Evolutionary conservation across 495 filamentous ascomycete genomes (phyloP), one percentile per base, ranked within the genome.

Genomic region (Penicillium antarcticum): DNA sequence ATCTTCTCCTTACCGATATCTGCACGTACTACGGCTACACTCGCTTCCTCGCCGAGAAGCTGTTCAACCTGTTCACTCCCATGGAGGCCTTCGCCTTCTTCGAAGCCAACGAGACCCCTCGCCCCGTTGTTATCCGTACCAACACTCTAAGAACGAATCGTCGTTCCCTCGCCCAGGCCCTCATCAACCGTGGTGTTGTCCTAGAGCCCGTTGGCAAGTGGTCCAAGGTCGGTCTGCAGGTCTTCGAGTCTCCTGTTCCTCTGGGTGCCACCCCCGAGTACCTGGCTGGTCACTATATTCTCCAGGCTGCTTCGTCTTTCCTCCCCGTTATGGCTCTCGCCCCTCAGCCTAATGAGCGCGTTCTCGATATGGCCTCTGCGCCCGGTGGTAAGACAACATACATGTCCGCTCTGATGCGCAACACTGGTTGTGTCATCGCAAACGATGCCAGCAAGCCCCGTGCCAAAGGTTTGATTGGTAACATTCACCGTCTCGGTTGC

Each of bases 231-330:
- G 94, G 94, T 36, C 79, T 98, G 9, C 94, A 98, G 67, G 81
- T 98, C 24, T 98, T 97, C 71, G 95, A 97, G 62, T 88, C 86
- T 40, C 84, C 85, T 46, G 95, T 97, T 0, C 94, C 94, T 2
- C 81, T 97, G n/a, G 95, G 92, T 75, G 95, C 95, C 18, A 98
- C 95, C 0, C 95, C 94, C 1, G 95, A 98, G 65, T 97, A 97
- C 69, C 80, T 98, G 9, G 91, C 95, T 2, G 94, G 94, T 18
- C 89, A 97, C 65, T 98, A 98, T 74, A 97, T 98, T 60, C 79
- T 97, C 12, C 95, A 97, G 76, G 94, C 94, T 10, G 94, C 94
- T 1, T 94, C 90, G 18, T 97, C 92, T 23, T 98, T 98, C 78
- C 81, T 98, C 23, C 94, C 94, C 57, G 92, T 96, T 58, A 97